Conservation (phyloP, 768 basidiomycete species). For the Ramaria sp. region DNA sequence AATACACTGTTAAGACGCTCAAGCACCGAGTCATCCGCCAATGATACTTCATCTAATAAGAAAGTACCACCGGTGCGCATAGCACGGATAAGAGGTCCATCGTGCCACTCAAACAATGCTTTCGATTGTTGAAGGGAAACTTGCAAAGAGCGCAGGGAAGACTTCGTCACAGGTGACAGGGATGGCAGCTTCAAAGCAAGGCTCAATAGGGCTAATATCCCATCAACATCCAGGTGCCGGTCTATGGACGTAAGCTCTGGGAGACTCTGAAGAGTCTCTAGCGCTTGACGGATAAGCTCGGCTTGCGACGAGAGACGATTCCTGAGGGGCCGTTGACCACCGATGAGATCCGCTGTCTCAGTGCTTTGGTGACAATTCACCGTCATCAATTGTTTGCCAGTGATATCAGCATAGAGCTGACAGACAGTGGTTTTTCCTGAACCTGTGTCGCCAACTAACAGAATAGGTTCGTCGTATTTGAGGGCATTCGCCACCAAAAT, state of each 20-base stretch:
- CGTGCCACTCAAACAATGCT: conserved; percentile 92
- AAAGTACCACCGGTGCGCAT: conserved; percentile 83
- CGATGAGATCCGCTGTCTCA: conserved; percentile 94
- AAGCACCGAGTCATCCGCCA: conserved; percentile 96
- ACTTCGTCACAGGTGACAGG: conserved; percentile 11
- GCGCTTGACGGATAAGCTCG: conserved; percentile 23
- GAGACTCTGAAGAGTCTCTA: conserved; percentile 23
- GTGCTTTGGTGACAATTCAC: conserved; percentile 98
- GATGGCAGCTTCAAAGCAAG: conserved; percentile 13
- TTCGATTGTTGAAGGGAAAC: conserved; percentile 11
- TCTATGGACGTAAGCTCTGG: conserved; percentile 24
- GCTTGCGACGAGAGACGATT: conserved; percentile 52
- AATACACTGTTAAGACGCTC: conserved; percentile 95
- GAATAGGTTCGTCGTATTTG: conserved; percentile 84
- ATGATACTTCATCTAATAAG: conserved; percentile 90
- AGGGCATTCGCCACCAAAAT: conserved; percentile 76
- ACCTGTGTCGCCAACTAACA: conserved; percentile 95
- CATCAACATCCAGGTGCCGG: conserved; percentile 16
- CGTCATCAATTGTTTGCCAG: conserved; percentile 47
- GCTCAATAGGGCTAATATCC: conserved; percentile 17
- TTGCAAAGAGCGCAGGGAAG: conserved; percentile 12
- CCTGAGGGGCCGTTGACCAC: conserved; percentile 81
- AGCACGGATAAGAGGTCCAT: conserved; percentile 90
- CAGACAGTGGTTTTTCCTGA: conserved; percentile 97
- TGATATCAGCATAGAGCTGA: conserved; percentile 70